Base-by-base conservation (phyloP, 2,329 filamentous ascomycete genomes). In the Diaporthe vexans region DNA sequence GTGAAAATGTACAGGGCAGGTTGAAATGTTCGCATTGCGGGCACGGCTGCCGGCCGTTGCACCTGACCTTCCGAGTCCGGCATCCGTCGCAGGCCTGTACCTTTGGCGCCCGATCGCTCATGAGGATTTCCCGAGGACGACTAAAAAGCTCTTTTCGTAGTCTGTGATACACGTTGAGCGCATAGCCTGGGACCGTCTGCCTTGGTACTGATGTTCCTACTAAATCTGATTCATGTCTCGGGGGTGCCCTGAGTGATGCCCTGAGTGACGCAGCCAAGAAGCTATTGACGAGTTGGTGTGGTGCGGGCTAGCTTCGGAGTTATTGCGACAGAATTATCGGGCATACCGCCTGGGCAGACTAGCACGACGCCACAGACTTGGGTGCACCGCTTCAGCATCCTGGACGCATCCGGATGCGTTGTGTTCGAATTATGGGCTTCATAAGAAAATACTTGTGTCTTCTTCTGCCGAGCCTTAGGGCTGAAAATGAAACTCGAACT, bases 1-100 rank as follows among this genome's bases (percentile, higher is more conserved):
- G 79, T 6, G 84, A 82, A 77, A 87, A 88, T 3, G 85, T 81
- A 78, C 86, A 88, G 40, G 77, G 79, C n/a, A 88, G 78, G 43
- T 84, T 84, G 59, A 87, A 81, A 77, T 86, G 84, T 26, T 76
- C 79, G 77, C 84, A 85, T 73, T 85, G 83, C 72, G 83, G 81
- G 72, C 86, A 88, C 57, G 82, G 80, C 35, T 83, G 79, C 72
- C 84, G 80, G 43, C 86, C 85, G 76, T 87, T 76, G 71, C 77
- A 77, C 43, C 73, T 76, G n/a, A 78, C 77, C 51, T 78, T 78
- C 29, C 77, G 73, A 48, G 77, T 63, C 13, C 77, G 77, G 61
- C 77, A 77, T 40, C 73, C 73, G 37, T 74, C 76, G 48, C 77
- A 77, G 11, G 76, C 74, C 37, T 68, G 71, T n/a, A 54, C 43